Evolutionary conservation across 257 asterid genomes (phyloP).

Genomic region (Solanum sparsipilum): DNA sequence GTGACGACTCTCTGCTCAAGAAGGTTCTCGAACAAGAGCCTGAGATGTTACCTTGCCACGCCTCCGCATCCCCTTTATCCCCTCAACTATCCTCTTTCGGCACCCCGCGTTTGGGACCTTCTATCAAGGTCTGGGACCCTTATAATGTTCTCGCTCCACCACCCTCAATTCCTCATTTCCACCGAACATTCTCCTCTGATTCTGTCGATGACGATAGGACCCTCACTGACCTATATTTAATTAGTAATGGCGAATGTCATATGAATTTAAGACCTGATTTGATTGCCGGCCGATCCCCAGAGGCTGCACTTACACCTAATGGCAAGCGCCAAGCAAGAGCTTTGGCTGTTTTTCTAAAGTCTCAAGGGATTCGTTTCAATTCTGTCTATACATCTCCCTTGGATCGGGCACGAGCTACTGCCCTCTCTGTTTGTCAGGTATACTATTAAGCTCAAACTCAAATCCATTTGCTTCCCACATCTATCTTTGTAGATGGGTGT

Average conservation of each 20-base stretch:
- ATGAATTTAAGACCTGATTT: slow-evolving; percentile 91
- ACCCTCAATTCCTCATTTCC: slow-evolving; percentile 36
- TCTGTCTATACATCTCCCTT: slow-evolving; percentile 72
- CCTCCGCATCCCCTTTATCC: slow-evolving; percentile 93
- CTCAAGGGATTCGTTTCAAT: slow-evolving; percentile 66
- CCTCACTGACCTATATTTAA: slow-evolving; percentile 61
- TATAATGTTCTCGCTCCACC: slow-evolving; percentile 86
- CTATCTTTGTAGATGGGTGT: neutral
- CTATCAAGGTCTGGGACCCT: slow-evolving; percentile 97
- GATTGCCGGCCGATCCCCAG: slow-evolving; percentile 82
- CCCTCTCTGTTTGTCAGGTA: slow-evolving; percentile 76
- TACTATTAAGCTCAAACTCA: neutral
- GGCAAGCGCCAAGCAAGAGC: slow-evolving; percentile 97
- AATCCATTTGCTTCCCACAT: neutral
- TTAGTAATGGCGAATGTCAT: slow-evolving; percentile 88
- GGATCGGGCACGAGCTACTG: slow-evolving; percentile 90
- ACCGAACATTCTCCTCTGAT: slow-evolving; percentile 31
- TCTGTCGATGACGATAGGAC: slow-evolving; percentile 33
- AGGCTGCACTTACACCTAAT: slow-evolving; percentile 79
- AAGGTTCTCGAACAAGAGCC: slow-evolving; percentile 90
- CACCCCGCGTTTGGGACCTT: slow-evolving; percentile 74
- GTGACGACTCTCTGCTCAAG: slow-evolving; percentile 39
- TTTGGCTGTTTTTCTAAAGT: slow-evolving; percentile 70
- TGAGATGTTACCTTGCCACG: slow-evolving; percentile 93
- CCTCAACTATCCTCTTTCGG: slow-evolving; percentile 88